Evolutionary conservation across 768 basidiomycete genomes (phyloP).

Genomic region (Chalciporus sphaerocephalus): DNA sequence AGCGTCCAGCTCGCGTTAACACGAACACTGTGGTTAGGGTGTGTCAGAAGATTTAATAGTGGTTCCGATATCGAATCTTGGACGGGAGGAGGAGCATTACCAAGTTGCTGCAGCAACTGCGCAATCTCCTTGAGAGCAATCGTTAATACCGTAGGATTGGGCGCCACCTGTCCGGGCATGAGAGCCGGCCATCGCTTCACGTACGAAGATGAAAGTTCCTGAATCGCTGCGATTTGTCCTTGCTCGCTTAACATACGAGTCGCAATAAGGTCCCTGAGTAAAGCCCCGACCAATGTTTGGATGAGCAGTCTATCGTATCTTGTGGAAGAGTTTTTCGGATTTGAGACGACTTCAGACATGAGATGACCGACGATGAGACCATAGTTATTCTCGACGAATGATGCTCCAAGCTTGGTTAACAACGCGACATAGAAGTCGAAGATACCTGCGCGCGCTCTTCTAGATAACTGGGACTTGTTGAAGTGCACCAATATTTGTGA

Average conservation of each 20-base stretch:
- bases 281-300: conserved; percentile 66
- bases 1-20: conserved; percentile 84
- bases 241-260: conserved; percentile 88
- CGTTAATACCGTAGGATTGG: conserved; percentile 61
- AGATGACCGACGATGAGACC: conserved; percentile 74
- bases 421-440: conserved; percentile 85
- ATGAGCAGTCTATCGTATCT: conserved; percentile 74
- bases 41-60: conserved; percentile 75
- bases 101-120: conserved; percentile 81
- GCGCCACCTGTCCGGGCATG: conserved; percentile 79
- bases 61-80: conserved; percentile 89
- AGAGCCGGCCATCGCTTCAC: conserved; percentile 91
- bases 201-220: conserved; percentile 77
- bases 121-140: conserved; percentile 81
- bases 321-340: conserved; percentile 47
- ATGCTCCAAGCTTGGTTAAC: conserved; percentile 66
- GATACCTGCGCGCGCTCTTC: conserved; percentile 76
- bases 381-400: conserved; percentile 82
- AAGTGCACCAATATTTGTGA: conserved; percentile 72
- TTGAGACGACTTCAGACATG: conserved; percentile 69
- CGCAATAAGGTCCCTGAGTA: conserved; percentile 84
- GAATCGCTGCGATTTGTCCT: conserved; percentile 87
- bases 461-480: conserved; percentile 65
- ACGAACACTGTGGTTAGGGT: conserved; percentile 85
- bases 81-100: conserved; percentile 86